Evolutionary conservation across 768 basidiomycete genomes (phyloP).

Genomic region (Rhizopogon vinicolor): DNA sequence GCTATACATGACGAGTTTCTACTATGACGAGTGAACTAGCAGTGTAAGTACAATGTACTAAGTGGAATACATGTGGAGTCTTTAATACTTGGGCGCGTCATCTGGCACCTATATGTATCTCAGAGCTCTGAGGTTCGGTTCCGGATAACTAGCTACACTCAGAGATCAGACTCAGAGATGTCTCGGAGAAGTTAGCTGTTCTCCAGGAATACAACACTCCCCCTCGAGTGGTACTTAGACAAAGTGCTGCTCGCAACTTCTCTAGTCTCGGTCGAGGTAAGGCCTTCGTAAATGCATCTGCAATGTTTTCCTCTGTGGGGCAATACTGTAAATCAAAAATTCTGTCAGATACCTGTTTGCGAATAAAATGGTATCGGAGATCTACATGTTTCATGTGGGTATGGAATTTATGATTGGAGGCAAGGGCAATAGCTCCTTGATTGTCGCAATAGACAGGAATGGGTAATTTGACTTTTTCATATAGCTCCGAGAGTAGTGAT

Average conservation of each 20-base stretch:
- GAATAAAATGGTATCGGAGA: slow-evolving; percentile 30
- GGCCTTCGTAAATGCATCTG: slow-evolving; percentile 18
- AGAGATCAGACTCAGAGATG: too few relatives aligned
- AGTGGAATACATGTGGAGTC: too few relatives aligned
- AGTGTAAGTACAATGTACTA: too few relatives aligned
- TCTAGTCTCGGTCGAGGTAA: not conserved
- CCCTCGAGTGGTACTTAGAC: not conserved
- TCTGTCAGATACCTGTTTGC: slow-evolving; percentile 17
- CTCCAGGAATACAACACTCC: not conserved
- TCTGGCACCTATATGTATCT: too few relatives aligned
- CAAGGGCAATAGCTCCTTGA: slow-evolving; percentile 24
- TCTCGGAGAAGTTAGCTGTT: too few relatives aligned
- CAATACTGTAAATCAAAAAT: slow-evolving; percentile 12
- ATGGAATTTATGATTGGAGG: slow-evolving; percentile 24
- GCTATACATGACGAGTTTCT: too few relatives aligned
- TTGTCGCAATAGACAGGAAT: slow-evolving; percentile 16
- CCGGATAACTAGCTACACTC: too few relatives aligned
- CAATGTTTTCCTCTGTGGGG: slow-evolving; percentile 14
- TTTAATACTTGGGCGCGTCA: too few relatives aligned
- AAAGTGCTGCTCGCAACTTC: not conserved
- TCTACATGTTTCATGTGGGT: slow-evolving; percentile 33
- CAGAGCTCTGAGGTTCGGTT: too few relatives aligned
- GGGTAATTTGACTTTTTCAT: not conserved
- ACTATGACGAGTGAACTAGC: too few relatives aligned
- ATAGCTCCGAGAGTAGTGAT: slow-evolving; percentile 13